Conservation (phyloP, 768 basidiomycete genomes). For the Tricholomella constricta region DNA sequence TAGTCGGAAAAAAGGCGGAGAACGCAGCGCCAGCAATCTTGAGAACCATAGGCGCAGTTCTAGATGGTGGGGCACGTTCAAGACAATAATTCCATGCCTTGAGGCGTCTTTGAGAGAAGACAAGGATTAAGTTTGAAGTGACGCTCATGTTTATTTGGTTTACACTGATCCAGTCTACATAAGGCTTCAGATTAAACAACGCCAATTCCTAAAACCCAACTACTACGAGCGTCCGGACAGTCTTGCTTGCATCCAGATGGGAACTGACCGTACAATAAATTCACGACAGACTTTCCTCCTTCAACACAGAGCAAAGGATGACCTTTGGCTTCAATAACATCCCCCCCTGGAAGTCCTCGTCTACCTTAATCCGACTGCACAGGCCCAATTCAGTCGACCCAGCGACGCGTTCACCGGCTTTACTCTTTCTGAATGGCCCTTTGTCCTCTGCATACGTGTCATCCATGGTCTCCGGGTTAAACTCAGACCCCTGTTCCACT, state of each 20-base stretch:
- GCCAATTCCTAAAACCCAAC: no score
- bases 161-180: no score
- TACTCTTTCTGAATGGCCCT: neutral
- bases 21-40: slow-evolving; percentile 43
- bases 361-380: neutral
- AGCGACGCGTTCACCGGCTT: slow-evolving; percentile 11
- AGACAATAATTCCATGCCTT: neutral
- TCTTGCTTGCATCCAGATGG: no score
- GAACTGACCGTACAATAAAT: no score
- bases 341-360: neutral
- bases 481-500: neutral
- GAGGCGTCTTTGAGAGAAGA: neutral
- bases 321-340: slow-evolving; percentile 24
- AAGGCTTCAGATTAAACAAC: no score
- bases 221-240: no score
- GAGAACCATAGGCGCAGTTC: slow-evolving; percentile 48
- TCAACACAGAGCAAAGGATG: slow-evolving; percentile 15
- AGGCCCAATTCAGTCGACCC: slow-evolving; percentile 25
- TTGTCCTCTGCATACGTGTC: slow-evolving; percentile 16
- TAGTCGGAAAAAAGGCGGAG: slow-evolving; percentile 49
- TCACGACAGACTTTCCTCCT: neutral
- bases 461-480: slow-evolving; percentile 14
- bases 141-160: neutral
- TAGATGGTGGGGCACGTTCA: neutral
- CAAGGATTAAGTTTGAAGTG: no score